Percentiles rank a stretch among this genome's conserved stretches.
Conservation (phyloP, 192 early-diverging fungal species). For the Chytriomyces sp. region DNA sequence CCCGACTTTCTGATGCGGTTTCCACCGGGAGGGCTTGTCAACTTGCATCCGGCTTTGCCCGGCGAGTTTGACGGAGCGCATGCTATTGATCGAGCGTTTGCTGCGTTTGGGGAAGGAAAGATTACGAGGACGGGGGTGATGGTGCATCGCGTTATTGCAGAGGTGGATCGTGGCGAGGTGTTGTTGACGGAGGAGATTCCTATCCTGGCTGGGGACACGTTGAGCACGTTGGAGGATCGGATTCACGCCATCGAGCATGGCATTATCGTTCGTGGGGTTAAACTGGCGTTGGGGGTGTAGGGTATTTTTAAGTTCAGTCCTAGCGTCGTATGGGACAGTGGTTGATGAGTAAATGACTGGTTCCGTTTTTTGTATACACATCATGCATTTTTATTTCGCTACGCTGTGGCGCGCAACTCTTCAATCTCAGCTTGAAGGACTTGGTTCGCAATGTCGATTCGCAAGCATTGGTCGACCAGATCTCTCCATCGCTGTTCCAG, state of each 20-base stretch:
- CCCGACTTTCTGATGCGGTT: constrained; percentile 81
- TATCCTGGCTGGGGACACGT: constrained; percentile 75
- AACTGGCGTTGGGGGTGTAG: constrained; percentile 32
- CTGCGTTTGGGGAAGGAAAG: constrained; percentile 80
- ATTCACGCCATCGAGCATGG: constrained; percentile 92
- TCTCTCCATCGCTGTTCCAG: constrained; percentile 34
- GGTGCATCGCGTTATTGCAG: constrained; percentile 93
- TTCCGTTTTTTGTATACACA: too few species aligned
- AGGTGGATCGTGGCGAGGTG: constrained; percentile 94
- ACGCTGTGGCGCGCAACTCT: constrained; percentile 2
- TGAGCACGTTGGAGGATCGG: constrained; percentile 81
- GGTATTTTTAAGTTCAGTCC: background rate
- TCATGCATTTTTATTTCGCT: constrained; percentile 1
- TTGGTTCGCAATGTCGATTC: constrained; percentile 42
- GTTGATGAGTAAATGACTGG: background rate
- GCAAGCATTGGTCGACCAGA: constrained; percentile 38
- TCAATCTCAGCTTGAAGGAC: constrained; percentile 45
- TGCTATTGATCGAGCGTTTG: constrained; percentile 92
- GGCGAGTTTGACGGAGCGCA: constrained; percentile 96
- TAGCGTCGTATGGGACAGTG: background rate
- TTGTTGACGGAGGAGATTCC: constrained; percentile 79
- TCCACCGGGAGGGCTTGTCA: constrained; percentile 74
- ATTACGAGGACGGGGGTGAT: constrained; percentile 60
- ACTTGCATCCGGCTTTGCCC: constrained; percentile 96
- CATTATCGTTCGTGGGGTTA: constrained; percentile 81